Evolutionary conservation across 495 filamentous ascomycete genomes (phyloP).

Genomic region (Aspergillus cristatus): DNA sequence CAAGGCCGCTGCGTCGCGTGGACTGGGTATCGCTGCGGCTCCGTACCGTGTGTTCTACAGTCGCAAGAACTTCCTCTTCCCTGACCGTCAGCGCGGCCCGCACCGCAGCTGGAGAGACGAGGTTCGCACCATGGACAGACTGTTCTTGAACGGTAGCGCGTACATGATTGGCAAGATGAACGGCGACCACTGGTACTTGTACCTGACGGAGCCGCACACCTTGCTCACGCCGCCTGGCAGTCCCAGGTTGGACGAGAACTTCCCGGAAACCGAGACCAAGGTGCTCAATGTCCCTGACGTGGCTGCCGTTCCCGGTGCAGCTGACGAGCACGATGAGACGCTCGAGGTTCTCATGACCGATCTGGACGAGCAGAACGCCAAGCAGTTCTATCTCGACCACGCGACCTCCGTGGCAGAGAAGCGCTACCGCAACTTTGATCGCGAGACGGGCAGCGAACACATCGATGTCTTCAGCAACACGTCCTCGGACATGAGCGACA

Average conservation of each 20-base stretch:
- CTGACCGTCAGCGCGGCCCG: constrained; percentile 86
- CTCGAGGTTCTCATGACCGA: constrained; percentile 98
- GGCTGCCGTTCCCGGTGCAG: constrained; percentile 24
- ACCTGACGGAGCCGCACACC: constrained; percentile 79
- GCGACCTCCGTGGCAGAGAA: constrained; percentile 84
- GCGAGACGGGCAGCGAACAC: constrained; percentile 41
- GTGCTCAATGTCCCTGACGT: constrained; percentile 43
- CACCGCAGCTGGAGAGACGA: constrained; percentile 98
- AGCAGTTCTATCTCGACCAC: constrained; percentile 92
- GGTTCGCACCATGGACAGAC: constrained; percentile 79
- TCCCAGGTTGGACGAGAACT: constrained; percentile 44
- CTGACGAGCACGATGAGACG: constrained; percentile 69
- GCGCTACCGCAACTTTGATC: constrained; percentile 47
- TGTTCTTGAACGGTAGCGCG: constrained; percentile 86
- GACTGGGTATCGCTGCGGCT: constrained; percentile 61
- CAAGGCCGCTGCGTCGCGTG: constrained; percentile 39
- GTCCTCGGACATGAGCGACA: constrained; percentile 51
- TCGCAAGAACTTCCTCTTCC: constrained; percentile 96
- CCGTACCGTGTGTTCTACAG: constrained; percentile 98
- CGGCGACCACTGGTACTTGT: constrained; percentile 98
- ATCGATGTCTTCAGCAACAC: constrained; percentile 76
- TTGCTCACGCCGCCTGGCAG: constrained; percentile 78
- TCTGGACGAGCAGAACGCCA: constrained; percentile 81
- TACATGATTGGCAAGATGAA: constrained; percentile 99
- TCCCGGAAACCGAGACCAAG: constrained; percentile 57